These are phyloP conservation scores for Solanum peruvianum DNA, from an alignment of 257 asterid species.

Conservation along the genomic window DNA sequence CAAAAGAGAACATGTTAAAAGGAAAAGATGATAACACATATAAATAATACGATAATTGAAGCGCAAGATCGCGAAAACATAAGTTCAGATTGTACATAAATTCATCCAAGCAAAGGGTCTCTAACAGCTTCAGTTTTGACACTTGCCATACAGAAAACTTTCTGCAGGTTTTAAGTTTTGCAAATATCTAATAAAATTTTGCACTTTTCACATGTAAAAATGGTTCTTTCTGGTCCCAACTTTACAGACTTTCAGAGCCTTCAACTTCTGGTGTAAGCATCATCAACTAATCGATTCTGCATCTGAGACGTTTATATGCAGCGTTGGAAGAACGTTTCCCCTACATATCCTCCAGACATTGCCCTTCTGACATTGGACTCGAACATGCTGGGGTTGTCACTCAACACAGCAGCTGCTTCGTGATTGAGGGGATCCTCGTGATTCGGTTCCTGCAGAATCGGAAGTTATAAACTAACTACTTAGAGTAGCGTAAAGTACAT, in stretches of 20 bases:
- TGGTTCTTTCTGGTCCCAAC: neutral
- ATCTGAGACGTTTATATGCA: slow-evolving; percentile 40
- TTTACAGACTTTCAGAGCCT: neutral
- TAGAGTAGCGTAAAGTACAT: neutral
- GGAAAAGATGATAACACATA: no score
- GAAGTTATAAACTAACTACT: neutral
- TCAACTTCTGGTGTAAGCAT: neutral
- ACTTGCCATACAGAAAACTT: neutral
- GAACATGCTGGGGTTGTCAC: slow-evolving; percentile 76
- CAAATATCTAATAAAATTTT: neutral
- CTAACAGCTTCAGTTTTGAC: neutral
- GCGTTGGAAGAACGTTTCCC: slow-evolving; percentile 74
- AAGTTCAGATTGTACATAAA: neutral
- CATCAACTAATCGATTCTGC: neutral
- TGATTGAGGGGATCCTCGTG: slow-evolving; percentile 93
- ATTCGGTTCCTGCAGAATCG: slow-evolving; percentile 66
- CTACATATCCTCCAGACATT: slow-evolving; percentile 83
- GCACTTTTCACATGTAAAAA: neutral
- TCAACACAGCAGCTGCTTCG: slow-evolving; percentile 83
- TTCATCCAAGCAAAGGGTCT: neutral
- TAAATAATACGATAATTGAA: neutral
- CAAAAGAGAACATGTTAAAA: no score
- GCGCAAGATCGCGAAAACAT: neutral
- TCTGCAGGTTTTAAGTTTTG: neutral
- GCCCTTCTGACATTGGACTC: slow-evolving; percentile 86